These are phyloP conservation scores for Mortierella sp. DNA, from an alignment of 371 early-diverging fungal genomes.

Conservation along the genomic window DNA sequence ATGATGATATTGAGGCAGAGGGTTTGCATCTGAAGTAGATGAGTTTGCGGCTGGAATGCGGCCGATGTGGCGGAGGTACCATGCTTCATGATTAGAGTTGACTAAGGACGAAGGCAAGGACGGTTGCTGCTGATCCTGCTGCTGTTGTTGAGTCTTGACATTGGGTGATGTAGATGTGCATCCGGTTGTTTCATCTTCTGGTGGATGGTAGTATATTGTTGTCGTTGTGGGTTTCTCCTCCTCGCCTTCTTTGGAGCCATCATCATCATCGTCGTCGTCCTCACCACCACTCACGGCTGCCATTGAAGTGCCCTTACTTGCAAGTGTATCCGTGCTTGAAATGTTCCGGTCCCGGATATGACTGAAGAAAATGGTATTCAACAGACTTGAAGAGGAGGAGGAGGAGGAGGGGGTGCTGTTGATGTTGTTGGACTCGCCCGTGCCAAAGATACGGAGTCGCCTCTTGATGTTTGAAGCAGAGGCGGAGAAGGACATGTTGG, in stretches of 20 bases:
- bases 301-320: not conserved
- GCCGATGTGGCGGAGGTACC: conserved; percentile 1
- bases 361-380: not conserved
- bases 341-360: not conserved
- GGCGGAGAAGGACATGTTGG: not conserved
- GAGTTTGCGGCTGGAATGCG: not conserved
- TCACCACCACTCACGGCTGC: too few relatives aligned
- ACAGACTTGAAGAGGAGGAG: not conserved
- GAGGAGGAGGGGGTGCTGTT: not conserved
- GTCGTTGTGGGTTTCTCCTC: conserved; percentile 18
- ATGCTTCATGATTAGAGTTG: not conserved
- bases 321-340: not conserved
- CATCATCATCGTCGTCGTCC: too few relatives aligned
- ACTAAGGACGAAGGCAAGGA: not conserved
- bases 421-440: not conserved
- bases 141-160: not conserved
- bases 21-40: not conserved
- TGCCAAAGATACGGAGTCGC: not conserved
- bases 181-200: not conserved
- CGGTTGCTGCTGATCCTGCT: not conserved
- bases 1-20: not conserved
- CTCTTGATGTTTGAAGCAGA: not conserved
- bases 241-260: not conserved
- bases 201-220: conserved; percentile 32
- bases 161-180: not conserved